Evolutionary conservation across 2,329 filamentous ascomycete species (phyloP).

Genomic region (Kalaharituber pfeilii): DNA sequence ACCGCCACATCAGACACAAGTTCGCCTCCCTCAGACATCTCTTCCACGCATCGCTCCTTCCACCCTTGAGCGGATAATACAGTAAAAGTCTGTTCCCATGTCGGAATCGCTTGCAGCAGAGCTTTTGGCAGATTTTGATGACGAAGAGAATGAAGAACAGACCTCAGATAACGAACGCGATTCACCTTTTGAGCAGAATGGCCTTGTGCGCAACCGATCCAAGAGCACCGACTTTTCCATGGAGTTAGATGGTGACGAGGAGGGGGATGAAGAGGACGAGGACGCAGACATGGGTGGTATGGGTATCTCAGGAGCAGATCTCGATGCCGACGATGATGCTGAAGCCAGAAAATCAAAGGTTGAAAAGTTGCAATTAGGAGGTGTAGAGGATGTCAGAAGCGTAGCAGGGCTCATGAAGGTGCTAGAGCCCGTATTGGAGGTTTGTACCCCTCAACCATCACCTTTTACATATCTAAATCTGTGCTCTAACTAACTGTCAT

Average conservation of each 20-base stretch:
- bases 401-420: slow-evolving; percentile 68
- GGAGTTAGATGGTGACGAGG: slow-evolving; percentile 43
- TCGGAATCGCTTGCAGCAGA: slow-evolving; percentile 54
- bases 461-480: slow-evolving; percentile 30
- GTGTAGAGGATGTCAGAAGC: slow-evolving; percentile 58
- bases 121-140: slow-evolving; percentile 77
- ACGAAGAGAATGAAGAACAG: slow-evolving; percentile 55
- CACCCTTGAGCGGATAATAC: no score
- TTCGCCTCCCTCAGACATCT: no score
- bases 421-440: slow-evolving; percentile 63
- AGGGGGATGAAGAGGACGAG: slow-evolving; percentile 41
- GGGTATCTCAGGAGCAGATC: slow-evolving; percentile 30
- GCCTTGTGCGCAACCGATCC: slow-evolving; percentile 24
- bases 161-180: slow-evolving; percentile 34
- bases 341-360: slow-evolving; percentile 60
- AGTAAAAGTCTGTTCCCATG: no score
- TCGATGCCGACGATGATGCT: slow-evolving; percentile 42
- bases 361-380: slow-evolving; percentile 62
- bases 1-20: no score
- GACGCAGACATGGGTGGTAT: slow-evolving; percentile 37
- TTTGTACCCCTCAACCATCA: slow-evolving; percentile 35
- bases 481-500: neutral
- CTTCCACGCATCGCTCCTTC: no score
- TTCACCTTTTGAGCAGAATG: slow-evolving; percentile 31
- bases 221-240: slow-evolving; percentile 31